phyloP scores from a whole-genome alignment of 345 rosid genomes.

The Populus ilicifolia region DNA sequence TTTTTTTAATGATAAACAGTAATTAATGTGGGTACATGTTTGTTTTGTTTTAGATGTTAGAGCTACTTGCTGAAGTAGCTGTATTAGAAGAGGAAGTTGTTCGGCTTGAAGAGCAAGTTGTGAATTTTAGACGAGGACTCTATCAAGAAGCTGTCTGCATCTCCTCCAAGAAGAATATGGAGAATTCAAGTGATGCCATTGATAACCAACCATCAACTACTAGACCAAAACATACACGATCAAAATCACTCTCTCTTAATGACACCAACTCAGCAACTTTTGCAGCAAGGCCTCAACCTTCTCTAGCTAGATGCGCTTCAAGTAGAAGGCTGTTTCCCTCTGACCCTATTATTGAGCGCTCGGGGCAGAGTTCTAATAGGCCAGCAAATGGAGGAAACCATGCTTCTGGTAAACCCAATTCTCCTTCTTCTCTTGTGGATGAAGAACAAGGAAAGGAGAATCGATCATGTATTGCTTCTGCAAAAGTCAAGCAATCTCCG shows the following conservation, averaged over 20 bases:
- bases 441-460: constrained; percentile 65
- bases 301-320: constrained; percentile 55
- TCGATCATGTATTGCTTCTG: constrained; percentile 40
- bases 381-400: constrained; percentile 46
- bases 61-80: constrained; percentile 29
- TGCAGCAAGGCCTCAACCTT: constrained; percentile 47
- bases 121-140: constrained; percentile 27
- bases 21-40: not conserved
- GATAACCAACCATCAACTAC: constrained; percentile 47
- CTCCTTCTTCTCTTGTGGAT: constrained; percentile 27
- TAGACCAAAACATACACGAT: constrained; percentile 63
- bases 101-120: constrained; percentile 25
- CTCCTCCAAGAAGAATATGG: constrained; percentile 64
- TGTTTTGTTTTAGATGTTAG: constrained; percentile 15
- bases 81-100: constrained; percentile 27
- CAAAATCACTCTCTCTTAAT: constrained; percentile 64
- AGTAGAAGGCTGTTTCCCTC: constrained; percentile 58
- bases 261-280: constrained; percentile 45
- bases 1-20: not conserved
- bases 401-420: constrained; percentile 33
- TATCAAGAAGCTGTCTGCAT: constrained; percentile 76
- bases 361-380: constrained; percentile 27
- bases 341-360: constrained; percentile 35
- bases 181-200: constrained; percentile 35
- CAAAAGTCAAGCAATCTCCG: constrained; percentile 52